Conservation (phyloP, 495 filamentous ascomycete genomes). For the Tetracladium marchalianum region DNA sequence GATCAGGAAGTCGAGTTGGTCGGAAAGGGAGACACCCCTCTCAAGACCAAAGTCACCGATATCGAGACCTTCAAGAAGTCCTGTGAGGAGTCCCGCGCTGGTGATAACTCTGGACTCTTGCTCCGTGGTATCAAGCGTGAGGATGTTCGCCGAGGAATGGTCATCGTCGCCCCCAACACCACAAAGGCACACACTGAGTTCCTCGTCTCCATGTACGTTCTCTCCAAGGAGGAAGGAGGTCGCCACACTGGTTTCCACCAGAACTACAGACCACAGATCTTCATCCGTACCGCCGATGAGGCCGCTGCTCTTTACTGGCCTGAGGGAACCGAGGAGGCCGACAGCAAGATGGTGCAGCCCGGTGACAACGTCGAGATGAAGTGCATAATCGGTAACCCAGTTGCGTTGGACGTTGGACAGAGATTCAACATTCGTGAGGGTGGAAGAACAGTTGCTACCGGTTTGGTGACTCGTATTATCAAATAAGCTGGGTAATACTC, state of each 20-base stretch:
- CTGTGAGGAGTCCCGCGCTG: conserved; percentile 84
- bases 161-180: conserved; percentile 67
- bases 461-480: conserved; percentile 78
- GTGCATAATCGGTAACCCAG: conserved; percentile 64
- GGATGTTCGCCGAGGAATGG: conserved; percentile 90
- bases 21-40: conserved; percentile 62
- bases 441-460: conserved; percentile 86
- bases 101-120: conserved; percentile 97
- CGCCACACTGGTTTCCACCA: conserved; percentile 85
- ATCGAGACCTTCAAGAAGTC: conserved; percentile 99
- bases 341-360: conserved; percentile 76
- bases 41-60: conserved; percentile 98
- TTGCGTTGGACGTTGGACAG: conserved; percentile 81
- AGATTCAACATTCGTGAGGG: conserved; percentile 96
- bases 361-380: conserved; percentile 98
- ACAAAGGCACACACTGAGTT: conserved; percentile 80
- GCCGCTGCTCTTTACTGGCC: conserved; percentile 72
- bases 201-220: conserved; percentile 88
- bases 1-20: conserved; percentile 90
- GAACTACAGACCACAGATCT: conserved; percentile 95
- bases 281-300: conserved; percentile 90
- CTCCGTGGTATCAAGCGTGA: conserved; percentile 92
- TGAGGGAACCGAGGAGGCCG: conserved; percentile 56
- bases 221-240: conserved; percentile 95
- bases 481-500: conserved; percentile 37